A percentile compares a stretch with the other conserved stretches of the same genome.
These are phyloP conservation scores for Leishmania arabica DNA, from an alignment of 208 protist species.

Conservation along the genomic window DNA sequence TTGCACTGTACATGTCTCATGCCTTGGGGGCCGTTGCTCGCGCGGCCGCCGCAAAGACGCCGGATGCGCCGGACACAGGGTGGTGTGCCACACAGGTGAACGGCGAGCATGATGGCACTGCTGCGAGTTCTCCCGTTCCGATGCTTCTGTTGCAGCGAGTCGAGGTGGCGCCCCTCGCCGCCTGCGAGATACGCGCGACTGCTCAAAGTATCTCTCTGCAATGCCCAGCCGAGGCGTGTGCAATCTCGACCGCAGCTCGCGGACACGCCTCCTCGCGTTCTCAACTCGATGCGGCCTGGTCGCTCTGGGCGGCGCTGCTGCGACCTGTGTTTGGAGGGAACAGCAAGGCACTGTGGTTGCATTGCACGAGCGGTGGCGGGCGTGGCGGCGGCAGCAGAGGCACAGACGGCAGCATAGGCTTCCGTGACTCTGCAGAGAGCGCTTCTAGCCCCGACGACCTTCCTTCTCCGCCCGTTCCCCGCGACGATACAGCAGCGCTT, in stretches of 20 bases:
- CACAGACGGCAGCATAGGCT: background rate
- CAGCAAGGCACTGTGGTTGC: constrained; percentile 46
- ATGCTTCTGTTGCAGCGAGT: background rate
- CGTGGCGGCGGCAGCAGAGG: background rate
- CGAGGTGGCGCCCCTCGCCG: constrained; percentile 5
- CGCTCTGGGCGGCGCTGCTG: constrained; percentile 39
- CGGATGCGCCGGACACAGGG: background rate
- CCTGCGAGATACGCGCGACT: background rate
- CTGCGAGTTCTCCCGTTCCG: background rate
- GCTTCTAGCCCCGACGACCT: constrained; percentile 7
- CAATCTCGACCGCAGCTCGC: background rate
- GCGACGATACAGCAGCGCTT: constrained; percentile 26
- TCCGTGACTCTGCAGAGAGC: background rate
- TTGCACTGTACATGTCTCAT: constrained; percentile 8
- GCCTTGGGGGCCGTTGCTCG: background rate
- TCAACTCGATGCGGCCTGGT: constrained; percentile 8
- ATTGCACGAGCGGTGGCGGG: constrained; percentile 1
- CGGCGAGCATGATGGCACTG: background rate
- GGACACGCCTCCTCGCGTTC: background rate
- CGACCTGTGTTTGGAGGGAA: constrained; percentile 65
- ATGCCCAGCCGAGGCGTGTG: background rate
- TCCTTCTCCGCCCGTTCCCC: background rate
- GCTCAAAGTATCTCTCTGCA: background rate
- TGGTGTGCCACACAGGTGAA: background rate
- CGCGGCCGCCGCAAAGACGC: background rate